Evolutionary conservation across 2,329 filamentous ascomycete species (phyloP).

Genomic region (Penicillium brasilianum): DNA sequence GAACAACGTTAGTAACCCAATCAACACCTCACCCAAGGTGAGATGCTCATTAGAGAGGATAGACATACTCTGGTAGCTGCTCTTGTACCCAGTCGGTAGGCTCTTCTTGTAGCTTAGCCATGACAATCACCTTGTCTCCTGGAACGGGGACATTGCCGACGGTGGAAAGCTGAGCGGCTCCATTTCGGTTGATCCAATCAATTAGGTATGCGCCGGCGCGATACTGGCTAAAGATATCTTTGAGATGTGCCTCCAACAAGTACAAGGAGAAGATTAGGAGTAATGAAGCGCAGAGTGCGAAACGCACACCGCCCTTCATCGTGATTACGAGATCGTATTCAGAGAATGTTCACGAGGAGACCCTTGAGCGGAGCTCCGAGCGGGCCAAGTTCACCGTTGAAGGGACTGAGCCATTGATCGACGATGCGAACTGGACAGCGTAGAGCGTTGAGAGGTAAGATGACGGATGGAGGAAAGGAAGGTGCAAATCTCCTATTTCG

Average conservation of each 20-base stretch:
- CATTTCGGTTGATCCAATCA: constrained; percentile 35
- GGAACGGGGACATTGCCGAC: constrained; percentile 16
- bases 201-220: constrained; percentile 42
- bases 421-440: not conserved
- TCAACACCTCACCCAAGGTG: not conserved
- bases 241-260: constrained; percentile 39
- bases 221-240: constrained; percentile 44
- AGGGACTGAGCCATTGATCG: constrained; percentile 20
- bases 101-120: constrained; percentile 52
- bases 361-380: constrained; percentile 16
- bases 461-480: not conserved
- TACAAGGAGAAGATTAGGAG: constrained; percentile 37
- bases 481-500: not conserved
- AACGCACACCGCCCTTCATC: constrained; percentile 41
- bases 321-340: constrained; percentile 15
- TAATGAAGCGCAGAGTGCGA: constrained; percentile 32
- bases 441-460: not conserved
- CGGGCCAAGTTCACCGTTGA: constrained; percentile 11
- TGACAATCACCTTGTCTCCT: constrained; percentile 50
- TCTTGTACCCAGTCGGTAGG: constrained; percentile 52
- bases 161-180: constrained; percentile 10
- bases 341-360: not conserved
- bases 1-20: not conserved
- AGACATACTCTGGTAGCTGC: constrained; percentile 52
- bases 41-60: not conserved